Evolutionary conservation across 2,329 filamentous ascomycete species (phyloP), one percentile per base, ranked within the genome.

Genomic region (Coniella vitis): DNA sequence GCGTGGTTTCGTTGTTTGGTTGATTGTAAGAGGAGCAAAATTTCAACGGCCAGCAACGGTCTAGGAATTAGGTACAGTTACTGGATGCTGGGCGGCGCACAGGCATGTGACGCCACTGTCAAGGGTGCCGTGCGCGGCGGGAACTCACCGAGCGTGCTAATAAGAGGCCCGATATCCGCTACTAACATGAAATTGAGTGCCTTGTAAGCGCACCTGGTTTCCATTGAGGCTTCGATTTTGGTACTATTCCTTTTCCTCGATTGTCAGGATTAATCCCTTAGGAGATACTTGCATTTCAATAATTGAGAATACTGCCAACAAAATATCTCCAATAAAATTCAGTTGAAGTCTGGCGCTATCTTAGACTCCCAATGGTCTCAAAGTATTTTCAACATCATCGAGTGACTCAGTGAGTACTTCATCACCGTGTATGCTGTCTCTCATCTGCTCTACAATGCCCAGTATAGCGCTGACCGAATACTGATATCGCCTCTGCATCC

Each of bases 391-490:
- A 14, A 62, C 72, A 58, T 79, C 75, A 13, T 72, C 69, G 43
- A 80, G 60, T 2, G 65, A 64, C 46, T 72, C 70, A 32, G 58
- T 55, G 38, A 78, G 53, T 12, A 56, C 62, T 25, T 20, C 32
- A 45, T 61, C 57, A 7, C 55, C 55, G 13, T 40, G 34, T 10
- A 65, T 60, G 16, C 61, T 52, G 3, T 52, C 55, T 35, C 59
- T 63, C 55, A 81, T 50, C 55, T 70, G 70, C 25, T 56, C 58
- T 4, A 70, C 71, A 44, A 81, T 65, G 3, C 76, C 74, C 8
- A 66, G 55, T 12, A 83, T 64, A 7, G 76, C 75, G 40, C 62
- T 59, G 14, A 70, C 69, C n/a, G 76, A 77, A 52, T 77, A 72
- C 2, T 63, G 58, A 54, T 79, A 79, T 16, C 78, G 68, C 55